These are phyloP conservation scores for Wallacemonas sp. DNA, from an alignment of 208 protist species.

Conservation along the genomic window DNA sequence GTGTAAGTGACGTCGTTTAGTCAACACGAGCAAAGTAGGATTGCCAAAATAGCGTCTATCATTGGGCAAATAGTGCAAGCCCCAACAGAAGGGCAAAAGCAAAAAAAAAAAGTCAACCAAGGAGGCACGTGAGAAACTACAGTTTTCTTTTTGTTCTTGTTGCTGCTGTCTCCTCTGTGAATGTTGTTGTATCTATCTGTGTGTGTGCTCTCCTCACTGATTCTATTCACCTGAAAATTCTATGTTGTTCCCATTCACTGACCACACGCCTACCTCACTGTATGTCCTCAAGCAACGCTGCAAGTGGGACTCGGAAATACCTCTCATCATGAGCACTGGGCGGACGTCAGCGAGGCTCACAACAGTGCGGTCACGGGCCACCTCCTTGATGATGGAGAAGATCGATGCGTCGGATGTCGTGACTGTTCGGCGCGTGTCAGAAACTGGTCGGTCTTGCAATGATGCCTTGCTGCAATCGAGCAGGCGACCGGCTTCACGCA, in stretches of 20 bases:
- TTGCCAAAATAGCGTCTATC: no score
- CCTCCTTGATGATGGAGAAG: constrained; percentile 80
- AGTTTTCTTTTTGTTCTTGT: background rate
- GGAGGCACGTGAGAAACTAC: background rate
- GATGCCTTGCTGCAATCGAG: constrained; percentile 89
- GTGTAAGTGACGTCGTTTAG: no score
- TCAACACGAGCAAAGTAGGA: no score
- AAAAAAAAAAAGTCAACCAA: constrained; percentile 7
- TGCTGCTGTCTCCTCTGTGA: background rate
- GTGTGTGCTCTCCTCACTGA: constrained; percentile 24
- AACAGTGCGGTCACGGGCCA: constrained; percentile 50
- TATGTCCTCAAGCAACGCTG: constrained; percentile 83
- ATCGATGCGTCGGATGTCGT: constrained; percentile 83
- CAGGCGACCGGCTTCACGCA: constrained; percentile 88
- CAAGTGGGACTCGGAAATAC: constrained; percentile 74
- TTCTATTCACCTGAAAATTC: constrained; percentile 70
- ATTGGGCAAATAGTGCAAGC: no score
- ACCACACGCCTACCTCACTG: constrained; percentile 80
- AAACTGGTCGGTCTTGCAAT: constrained; percentile 56
- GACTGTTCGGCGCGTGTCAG: constrained; percentile 44
- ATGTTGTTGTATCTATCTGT: background rate
- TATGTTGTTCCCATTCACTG: constrained; percentile 58
- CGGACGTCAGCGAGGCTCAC: constrained; percentile 74
- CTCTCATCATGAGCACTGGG: constrained; percentile 79
- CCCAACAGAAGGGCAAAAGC: background rate